Base-by-base conservation (phyloP, 1,139 yeast species). In the Geotrichum armillariae region DNA sequence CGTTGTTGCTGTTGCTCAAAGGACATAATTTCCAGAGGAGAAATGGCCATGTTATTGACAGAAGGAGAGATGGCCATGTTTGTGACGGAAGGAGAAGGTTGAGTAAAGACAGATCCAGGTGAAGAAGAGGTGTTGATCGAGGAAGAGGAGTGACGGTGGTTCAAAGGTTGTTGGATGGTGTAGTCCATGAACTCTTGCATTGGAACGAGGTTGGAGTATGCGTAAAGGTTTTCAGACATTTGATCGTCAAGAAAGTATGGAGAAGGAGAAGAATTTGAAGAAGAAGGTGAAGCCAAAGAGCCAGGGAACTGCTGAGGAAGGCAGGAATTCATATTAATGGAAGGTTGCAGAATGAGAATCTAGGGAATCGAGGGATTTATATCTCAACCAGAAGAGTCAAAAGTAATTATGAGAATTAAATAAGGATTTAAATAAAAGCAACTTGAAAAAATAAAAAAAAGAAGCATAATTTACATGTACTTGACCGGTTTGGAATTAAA, bases 211-310 rank as follows among this genome's bases (percentile, higher is more conserved):
- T n/a, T n/a, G n/a, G n/a, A 37, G 31, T 37, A 29, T 16, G 22
- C 18, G 16, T 29, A 18, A 11, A 37, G n/a, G 31, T 21, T 6
- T 21, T 37, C 41, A 20, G 8, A 2, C 41, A 37, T 37, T 22
- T 21, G 41, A 23, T 37, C 31, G 31, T 37, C 41, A 7, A 37
- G 16, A 14, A 37, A 37, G 18, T 37, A 12, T 14, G 41, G 41
- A 14, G 41, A 37, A 8, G 41, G 41, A 14, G 41, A 37, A 8
- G 41, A 21, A 20, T 29, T 21, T 12, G 41, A 37, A 11, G 22
- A 7, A 16, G 18, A 11, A 18, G 41, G 41, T 11, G 41, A 37
- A 8, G 29, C 17, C 41, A 37, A 37, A 23, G 31, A 31, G 16
- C 14, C 34, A 12, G 21, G 41, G 31, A 37, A 37, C 18, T 37